These are phyloP conservation scores for Carex scoparia DNA, from an alignment of 176 grass and related monocot genomes.

Conservation along the genomic window DNA sequence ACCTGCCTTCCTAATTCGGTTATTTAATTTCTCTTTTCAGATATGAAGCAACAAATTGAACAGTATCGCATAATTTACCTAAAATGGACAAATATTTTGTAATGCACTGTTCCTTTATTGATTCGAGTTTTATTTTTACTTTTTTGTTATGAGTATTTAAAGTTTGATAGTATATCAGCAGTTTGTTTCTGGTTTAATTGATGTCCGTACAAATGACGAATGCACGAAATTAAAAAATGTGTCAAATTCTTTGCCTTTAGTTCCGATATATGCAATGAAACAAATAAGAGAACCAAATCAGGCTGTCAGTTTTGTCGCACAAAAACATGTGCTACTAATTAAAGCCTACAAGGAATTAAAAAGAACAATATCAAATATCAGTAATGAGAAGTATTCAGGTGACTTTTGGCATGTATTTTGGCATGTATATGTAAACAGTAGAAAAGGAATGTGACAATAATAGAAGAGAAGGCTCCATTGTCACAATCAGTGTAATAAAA, in stretches of 20 bases:
- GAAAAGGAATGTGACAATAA: background rate
- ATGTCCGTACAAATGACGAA: background rate
- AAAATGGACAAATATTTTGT: background rate
- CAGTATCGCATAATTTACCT: background rate
- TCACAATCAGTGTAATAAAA: too few species aligned
- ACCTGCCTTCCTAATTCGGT: background rate
- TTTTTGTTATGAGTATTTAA: background rate
- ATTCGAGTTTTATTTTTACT: background rate
- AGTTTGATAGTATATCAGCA: background rate
- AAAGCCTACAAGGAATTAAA: background rate
- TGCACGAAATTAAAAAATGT: background rate
- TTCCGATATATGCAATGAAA: slow-evolving; percentile 9
- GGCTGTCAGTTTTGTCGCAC: background rate
- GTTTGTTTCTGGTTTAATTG: background rate
- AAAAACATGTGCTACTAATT: background rate
- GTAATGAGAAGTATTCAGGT: background rate
- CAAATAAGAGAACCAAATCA: slow-evolving; percentile 3
- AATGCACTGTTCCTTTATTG: background rate
- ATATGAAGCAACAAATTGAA: background rate
- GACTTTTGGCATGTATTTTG: background rate
- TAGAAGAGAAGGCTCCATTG: too few species aligned
- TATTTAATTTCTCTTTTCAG: background rate
- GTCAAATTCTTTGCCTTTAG: background rate
- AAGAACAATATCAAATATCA: background rate
- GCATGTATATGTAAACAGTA: background rate